Percentiles rank a stretch among this genome's conserved stretches.
phyloP scores from a whole-genome alignment of 2,329 filamentous ascomycete genomes.

The Aspergillus versicolor region DNA sequence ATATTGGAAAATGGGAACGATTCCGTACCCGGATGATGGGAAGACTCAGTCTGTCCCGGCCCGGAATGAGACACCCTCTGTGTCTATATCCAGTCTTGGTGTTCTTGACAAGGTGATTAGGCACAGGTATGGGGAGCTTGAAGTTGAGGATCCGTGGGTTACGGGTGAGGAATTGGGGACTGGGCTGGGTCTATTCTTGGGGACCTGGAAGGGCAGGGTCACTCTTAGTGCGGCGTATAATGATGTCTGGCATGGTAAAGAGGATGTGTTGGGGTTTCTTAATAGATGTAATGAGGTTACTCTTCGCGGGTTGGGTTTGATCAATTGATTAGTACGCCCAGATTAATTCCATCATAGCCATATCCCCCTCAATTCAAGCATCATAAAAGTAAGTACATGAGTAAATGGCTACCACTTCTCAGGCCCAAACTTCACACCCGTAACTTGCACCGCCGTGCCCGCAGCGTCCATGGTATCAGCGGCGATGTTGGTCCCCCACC shows the following conservation, averaged over 20 bases:
- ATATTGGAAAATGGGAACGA: slow-evolving; percentile 21
- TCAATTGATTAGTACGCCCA: too few relatives aligned
- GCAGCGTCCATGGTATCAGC: slow-evolving; percentile 61
- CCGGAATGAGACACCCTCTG: slow-evolving; percentile 21
- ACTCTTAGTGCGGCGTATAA: slow-evolving; percentile 44
- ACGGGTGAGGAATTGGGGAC: slow-evolving; percentile 48
- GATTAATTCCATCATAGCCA: too few relatives aligned
- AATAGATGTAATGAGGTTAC: slow-evolving; percentile 15
- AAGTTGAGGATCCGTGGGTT: slow-evolving; percentile 42
- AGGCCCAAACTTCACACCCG: slow-evolving; percentile 63
- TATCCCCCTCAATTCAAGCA: too few relatives aligned
- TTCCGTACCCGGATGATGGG: slow-evolving; percentile 9
- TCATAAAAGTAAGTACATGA: too few relatives aligned
- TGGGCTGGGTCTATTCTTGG: slow-evolving; percentile 38
- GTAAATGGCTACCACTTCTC: slow-evolving; percentile 18
- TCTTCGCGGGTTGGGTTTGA: neutral
- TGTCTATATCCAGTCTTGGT: slow-evolving; percentile 25
- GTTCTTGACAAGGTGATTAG: slow-evolving; percentile 36
- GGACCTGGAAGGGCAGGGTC: slow-evolving; percentile 37
- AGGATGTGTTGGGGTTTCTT: slow-evolving; percentile 18
- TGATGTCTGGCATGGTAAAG: slow-evolving; percentile 42
- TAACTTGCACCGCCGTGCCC: slow-evolving; percentile 60
- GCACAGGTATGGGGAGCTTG: slow-evolving; percentile 25
- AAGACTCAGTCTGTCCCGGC: slow-evolving; percentile 13
- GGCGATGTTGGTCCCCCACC: slow-evolving; percentile 68